phyloP scores from a whole-genome alignment of 1,139 yeast genomes.

The Kodamaea plutei region DNA sequence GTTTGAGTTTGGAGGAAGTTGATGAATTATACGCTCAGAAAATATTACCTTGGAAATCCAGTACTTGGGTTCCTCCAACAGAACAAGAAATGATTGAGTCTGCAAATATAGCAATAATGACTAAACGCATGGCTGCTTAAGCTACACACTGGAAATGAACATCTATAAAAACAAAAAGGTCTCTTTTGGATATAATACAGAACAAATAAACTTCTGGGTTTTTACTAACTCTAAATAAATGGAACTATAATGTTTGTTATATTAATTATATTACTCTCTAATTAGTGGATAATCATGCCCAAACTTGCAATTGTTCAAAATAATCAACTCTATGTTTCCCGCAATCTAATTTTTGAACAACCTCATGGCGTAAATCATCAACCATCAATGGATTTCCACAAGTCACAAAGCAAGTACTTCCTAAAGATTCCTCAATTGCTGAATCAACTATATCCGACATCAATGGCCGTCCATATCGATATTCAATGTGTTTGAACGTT shows the following conservation, averaged over 20 bases:
- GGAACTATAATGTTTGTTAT: no score
- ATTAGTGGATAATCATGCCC: conserved; percentile 15
- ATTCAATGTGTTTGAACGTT: conserved; percentile 17
- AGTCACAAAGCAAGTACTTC: conserved; percentile 30
- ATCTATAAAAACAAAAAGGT: no score
- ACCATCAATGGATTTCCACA: conserved; percentile 39
- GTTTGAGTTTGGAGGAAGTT: conserved; percentile 56
- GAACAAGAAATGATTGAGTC: conserved; percentile 29
- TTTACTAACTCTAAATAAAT: no score
- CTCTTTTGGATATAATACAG: no score
- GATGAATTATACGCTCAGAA: conserved; percentile 56
- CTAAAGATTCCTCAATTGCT: conserved; percentile 22
- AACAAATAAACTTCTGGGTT: no score
- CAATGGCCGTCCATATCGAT: conserved; percentile 29
- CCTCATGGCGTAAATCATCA: conserved; percentile 12
- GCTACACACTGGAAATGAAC: conserved; percentile 16
- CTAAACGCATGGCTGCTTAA: conserved; percentile 18
- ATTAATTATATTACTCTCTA: no score
- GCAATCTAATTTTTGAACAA: conserved; percentile 8
- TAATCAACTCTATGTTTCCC: conserved; percentile 13
- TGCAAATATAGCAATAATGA: no score
- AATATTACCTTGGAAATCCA: conserved; percentile 47
- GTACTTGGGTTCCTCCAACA: conserved; percentile 43
- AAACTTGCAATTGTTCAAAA: conserved; percentile 17
- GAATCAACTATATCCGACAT: conserved; percentile 20